Percentiles rank a stretch among this genome's conserved stretches.
These are phyloP conservation scores for Corynespora cassiicola DNA, from an alignment of 2,329 filamentous ascomycete species.

Conservation along the genomic window DNA sequence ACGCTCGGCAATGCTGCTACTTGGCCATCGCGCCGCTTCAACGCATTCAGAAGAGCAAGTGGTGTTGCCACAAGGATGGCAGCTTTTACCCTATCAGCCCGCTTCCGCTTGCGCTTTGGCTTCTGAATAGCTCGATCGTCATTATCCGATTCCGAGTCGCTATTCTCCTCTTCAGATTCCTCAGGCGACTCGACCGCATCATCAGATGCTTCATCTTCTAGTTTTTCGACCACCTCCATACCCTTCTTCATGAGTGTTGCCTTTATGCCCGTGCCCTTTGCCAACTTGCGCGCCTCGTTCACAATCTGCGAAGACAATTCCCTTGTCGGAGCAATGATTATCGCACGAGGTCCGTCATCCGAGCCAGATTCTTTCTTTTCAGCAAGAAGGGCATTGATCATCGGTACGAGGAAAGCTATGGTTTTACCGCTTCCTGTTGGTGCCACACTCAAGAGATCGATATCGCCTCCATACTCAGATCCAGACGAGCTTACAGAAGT, in stretches of 20 bases:
- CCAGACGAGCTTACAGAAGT: slow-evolving; percentile 42
- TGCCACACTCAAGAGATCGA: slow-evolving; percentile 86
- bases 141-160: slow-evolving; percentile 40
- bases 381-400: slow-evolving; percentile 73
- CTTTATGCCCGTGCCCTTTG: slow-evolving; percentile 76
- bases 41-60: slow-evolving; percentile 75
- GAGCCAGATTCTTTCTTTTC: slow-evolving; percentile 28
- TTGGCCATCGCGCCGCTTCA: slow-evolving; percentile 59
- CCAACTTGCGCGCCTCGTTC: slow-evolving; percentile 82
- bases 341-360: slow-evolving; percentile 41
- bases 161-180: slow-evolving; percentile 43
- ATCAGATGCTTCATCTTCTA: slow-evolving; percentile 50
- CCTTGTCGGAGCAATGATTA: slow-evolving; percentile 58
- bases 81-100: slow-evolving; percentile 67
- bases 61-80: slow-evolving; percentile 85
- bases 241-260: slow-evolving; percentile 85
- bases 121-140: slow-evolving; percentile 43
- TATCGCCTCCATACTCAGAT: slow-evolving; percentile 41
- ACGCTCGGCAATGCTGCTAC: slow-evolving; percentile 68
- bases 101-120: slow-evolving; percentile 46
- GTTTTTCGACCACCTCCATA: slow-evolving; percentile 65
- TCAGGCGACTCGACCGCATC: slow-evolving; percentile 33
- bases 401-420: slow-evolving; percentile 86
- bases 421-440: slow-evolving; percentile 98
- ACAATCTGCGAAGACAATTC: slow-evolving; percentile 59